phyloP scores from a whole-genome alignment of 169 alveolate species.

The Cryptosporidium sp. region DNA sequence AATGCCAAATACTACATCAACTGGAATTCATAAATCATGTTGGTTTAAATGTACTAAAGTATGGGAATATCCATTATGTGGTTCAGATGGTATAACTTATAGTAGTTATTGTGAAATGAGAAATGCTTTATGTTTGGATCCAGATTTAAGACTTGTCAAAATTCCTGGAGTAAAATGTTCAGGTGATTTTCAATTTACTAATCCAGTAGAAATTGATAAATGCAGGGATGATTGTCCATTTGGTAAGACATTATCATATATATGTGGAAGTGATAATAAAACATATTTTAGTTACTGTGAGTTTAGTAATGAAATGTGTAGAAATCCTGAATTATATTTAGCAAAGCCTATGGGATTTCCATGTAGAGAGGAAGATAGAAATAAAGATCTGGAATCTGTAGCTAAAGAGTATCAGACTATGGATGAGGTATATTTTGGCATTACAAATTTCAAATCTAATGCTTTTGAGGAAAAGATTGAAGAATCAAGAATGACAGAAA shows the following conservation, averaged over 20 bases:
- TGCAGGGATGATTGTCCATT: constrained; percentile 53
- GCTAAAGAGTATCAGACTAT: constrained; percentile 42
- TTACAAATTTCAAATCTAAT: constrained; percentile 29
- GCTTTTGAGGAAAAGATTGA: constrained; percentile 1
- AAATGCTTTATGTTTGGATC: constrained; percentile 71
- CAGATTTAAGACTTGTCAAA: constrained; percentile 67
- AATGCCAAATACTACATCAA: constrained; percentile 47
- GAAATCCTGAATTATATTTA: constrained; percentile 52
- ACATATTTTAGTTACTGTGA: constrained; percentile 70
- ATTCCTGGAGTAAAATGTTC: constrained; percentile 68
- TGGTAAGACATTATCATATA: constrained; percentile 54
- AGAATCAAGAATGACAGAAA: constrained; percentile 31
- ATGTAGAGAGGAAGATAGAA: constrained; percentile 59
- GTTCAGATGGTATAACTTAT: constrained; percentile 75
- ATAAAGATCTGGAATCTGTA: constrained; percentile 27
- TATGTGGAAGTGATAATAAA: constrained; percentile 64
- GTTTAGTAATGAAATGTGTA: constrained; percentile 58
- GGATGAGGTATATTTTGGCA: constrained; percentile 62
- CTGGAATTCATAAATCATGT: constrained; percentile 1
- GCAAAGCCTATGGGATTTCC: constrained; percentile 75
- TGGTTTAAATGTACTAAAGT: constrained; percentile 73
- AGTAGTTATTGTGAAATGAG: constrained; percentile 76
- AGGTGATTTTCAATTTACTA: constrained; percentile 60
- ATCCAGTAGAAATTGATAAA: constrained; percentile 55
- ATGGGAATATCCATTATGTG: constrained; percentile 73